Evolutionary conservation across 768 basidiomycete species (phyloP), one percentile per base, ranked within the genome.

Genomic region (Hortiboletus flavorubellus): DNA sequence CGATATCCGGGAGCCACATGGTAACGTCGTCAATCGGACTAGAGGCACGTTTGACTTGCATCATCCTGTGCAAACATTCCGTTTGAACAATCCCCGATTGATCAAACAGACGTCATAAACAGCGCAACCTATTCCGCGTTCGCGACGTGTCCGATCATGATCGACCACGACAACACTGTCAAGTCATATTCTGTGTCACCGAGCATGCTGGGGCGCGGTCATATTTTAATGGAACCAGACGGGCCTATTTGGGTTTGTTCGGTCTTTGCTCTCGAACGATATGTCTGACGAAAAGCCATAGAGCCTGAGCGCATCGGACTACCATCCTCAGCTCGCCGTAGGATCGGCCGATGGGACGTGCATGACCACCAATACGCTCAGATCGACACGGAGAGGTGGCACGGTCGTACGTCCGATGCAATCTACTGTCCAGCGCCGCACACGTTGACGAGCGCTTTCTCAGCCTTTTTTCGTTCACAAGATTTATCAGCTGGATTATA

Each of bases 401-500:
- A 75, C 80, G 1, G 86, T 90, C 43, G 89, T 91, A 66, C 55
- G 88, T 75, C 16, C 5, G 0, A 45, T 18, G 8, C 35, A 23
- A 11, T 14, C 0, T 26, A 8, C 11, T 2, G 7, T 30, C 16
- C 18, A 44, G 30, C 2, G 5, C n/a, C 8, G 30, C 38, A n/a
- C 21, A 26, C 5, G 7, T 23, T 59, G 51, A 51, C 37, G 15
- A 21, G 1, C 53, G 44, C 8, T 21, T 51, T 16, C 4, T 8
- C 46, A 91, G 87, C 87, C 89, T 0, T 87, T 89, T 64, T 83
- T 92, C 58, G 77, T 84, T 15, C 86, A 91, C 68, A 86, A 83
- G 68, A 78, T 96, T 16, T 97, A 84, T 63, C 89, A 91, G 65
- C 78, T 98, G 49, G 96, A 98, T 70, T 93, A 91, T 63, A 93